phyloP scores from a whole-genome alignment of 2,329 filamentous ascomycete species.

The Furcasterigmium furcatum region DNA sequence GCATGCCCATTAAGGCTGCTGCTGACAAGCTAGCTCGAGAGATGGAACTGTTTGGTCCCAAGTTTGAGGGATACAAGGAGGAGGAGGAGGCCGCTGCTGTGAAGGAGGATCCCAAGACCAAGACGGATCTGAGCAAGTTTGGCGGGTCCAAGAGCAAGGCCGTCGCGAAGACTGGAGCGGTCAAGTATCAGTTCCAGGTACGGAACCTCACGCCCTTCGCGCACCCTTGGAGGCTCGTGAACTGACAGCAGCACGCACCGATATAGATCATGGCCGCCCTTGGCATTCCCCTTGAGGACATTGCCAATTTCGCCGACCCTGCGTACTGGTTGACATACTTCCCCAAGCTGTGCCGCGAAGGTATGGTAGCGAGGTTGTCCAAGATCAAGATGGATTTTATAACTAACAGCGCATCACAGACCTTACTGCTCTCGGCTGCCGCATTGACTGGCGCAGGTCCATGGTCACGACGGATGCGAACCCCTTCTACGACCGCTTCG shows the following conservation, averaged over 20 bases:
- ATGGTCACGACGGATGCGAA: constrained; percentile 90
- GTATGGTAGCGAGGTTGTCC: constrained; percentile 4
- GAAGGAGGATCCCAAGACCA: constrained; percentile 38
- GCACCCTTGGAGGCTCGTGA: background rate
- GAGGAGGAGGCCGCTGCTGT: constrained; percentile 49
- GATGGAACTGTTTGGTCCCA: constrained; percentile 81
- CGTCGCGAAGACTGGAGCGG: constrained; percentile 82
- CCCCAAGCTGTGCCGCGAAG: constrained; percentile 39
- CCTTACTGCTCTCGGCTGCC: background rate
- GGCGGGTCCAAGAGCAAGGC: constrained; percentile 90
- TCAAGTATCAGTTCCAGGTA: constrained; percentile 79
- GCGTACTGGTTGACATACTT: constrained; percentile 90
- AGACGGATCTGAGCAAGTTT: constrained; percentile 58
- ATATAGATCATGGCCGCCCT: constrained; percentile 83
- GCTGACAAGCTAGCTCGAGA: constrained; percentile 93
- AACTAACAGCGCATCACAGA: background rate
- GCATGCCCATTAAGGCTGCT: constrained; percentile 97
- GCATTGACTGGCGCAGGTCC: constrained; percentile 11
- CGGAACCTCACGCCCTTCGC: background rate
- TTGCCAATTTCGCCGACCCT: constrained; percentile 91
- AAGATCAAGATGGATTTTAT: background rate
- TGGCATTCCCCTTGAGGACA: constrained; percentile 82
- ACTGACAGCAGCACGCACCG: background rate
- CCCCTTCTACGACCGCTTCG: constrained; percentile 88
- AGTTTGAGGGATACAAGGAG: constrained; percentile 75